Evolutionary conservation across 345 rosid species (phyloP), one percentile per base, ranked within the genome.

Genomic region (Geranium brycei): DNA sequence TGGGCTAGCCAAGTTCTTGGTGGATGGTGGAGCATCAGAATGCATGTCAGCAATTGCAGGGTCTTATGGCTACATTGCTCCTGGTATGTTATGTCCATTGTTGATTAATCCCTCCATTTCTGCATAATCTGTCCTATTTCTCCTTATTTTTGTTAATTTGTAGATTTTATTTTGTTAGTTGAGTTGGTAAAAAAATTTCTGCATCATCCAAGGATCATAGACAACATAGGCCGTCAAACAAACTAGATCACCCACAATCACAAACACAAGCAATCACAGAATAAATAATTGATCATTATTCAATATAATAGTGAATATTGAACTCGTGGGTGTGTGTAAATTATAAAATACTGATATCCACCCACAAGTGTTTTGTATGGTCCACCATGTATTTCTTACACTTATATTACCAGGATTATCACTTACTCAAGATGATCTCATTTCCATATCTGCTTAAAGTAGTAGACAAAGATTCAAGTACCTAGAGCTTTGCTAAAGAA

Each of bases 31-130:
- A 11, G 78, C 91, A n/a, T 85, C 96, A 0, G 85, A 92, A 71
- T 92, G 96, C 67, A 92, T 92, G 98, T 92, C 98, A 19, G 91
- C 98, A 2, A 77, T 92, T 64, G 98, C 93, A 28, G 98, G 96
- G 62, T 92, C 96, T 0, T 92, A 92, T 23, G 98, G 98, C 63
- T 92, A 92, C 77, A 92, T 89, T 17, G 98, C 98, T 59, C 98
- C 98, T 69, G 98, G 98, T 92, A 86, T 23, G 41, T 66, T 35
- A 35, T 35, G 41, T 0, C 10, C 41, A 7, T n/a, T 30, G 16
- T 31, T 61, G 40, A 2, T 28, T 31, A 17, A 12, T 0, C 28
- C 28, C 28, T 23, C 28, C 28, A 23, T 23, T 6, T 31, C 19
- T 31, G 66, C 7, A 17, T 13, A 5, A 63, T 31, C 57, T 63